Base-by-base conservation (phyloP, 768 basidiomycete genomes). In the Podaxis pistillaris region DNA sequence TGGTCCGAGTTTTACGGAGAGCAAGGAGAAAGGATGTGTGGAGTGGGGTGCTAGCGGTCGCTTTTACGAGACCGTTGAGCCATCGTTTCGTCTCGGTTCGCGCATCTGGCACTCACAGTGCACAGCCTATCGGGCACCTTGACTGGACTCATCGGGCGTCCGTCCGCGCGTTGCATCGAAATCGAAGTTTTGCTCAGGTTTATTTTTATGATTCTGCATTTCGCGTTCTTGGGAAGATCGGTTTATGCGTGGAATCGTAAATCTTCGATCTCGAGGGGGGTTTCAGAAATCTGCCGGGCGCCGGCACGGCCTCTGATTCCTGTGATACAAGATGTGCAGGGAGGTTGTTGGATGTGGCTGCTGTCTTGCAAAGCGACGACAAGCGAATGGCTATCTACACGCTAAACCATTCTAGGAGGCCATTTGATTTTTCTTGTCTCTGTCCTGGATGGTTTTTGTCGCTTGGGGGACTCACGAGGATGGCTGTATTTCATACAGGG, bases 401-500 rank as follows among this genome's bases (percentile, higher is more conserved):
- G 51, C 54, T 55, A 55, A 55, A 40, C 37, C 54, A 22, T 55
- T 37, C 37, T 55, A 3, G 54, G 54, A 22, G 24, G n/a, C 33
- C 24, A 30, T 57, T 61, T 19, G 17, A 59, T 5, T 58, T 50
- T 38, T 38, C 15, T 15, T 38, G 17, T 47, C 3, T 37, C 30
- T 50, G 33, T 13, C 2, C 22, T 44, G 9, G 49, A 1, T 41
- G 41, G 17, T 6, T 49, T 58, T n/a, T 40, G 24, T 59, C 36
- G 52, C 13, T 24, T 22, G 37, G 15, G 11, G 0, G 17, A 11
- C 63, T 59, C 28, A 33, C 56, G 53, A 26, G 57, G 40, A 15
- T 64, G 50, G 50, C 7, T 38, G 44, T 65, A 46, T 46, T 19
- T 22, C 5, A 46, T 74, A 56, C 77, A 92, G 90, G 73, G 79